Base-by-base conservation (phyloP, 352 stramenopile species). In the Phytophthora palmivora region DNA sequence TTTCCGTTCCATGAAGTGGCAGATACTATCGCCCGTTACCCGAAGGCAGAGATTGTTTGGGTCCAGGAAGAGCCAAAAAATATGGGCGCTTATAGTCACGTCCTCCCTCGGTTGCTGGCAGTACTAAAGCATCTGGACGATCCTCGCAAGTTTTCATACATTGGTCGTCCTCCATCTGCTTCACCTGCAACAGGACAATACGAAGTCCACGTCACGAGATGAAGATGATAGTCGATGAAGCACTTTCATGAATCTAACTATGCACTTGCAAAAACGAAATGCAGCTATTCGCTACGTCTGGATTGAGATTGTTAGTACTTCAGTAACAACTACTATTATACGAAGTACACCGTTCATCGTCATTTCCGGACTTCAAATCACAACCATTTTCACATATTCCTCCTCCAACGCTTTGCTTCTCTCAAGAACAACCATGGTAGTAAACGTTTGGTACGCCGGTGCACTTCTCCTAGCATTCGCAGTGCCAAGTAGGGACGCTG, bases 51-150 rank as follows among this genome's bases (percentile, higher is more conserved):
- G 58, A 77, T 99, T 28, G 80, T 99, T 21, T 99, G 95, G 94
- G 87, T 95, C 12, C 98, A 99, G 73, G 97, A 99, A 72, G 97
- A 99, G 65, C 96, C 91, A 18, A 98, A 98, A 75, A 99, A 99
- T 72, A 99, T 99, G 96, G 98, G 98, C 16, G 86, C 92, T 22
- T 99, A 97, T 77, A 82, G 78, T 10, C 99, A 97, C 58, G 82
- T 98, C 6, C 79, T 87, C 15, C 91, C 97, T 21, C 87, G 97
- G 26, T 84, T 99, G 58, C 86, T 95, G 59, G 99, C 97, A 0
- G 87, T 97, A 24, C 87, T 98, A n/a, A 73, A 87, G n/a, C 77
- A 97, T 32, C 56, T 97, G 4, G 76, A 74, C 15, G 83, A 95
- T 22, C 59, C 54, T 3, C 68, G 85, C 1, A 51, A 58, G 15